Evolutionary conservation across 73 alveolate species (phyloP).

Genomic region (Tetrahymena borealis): DNA sequence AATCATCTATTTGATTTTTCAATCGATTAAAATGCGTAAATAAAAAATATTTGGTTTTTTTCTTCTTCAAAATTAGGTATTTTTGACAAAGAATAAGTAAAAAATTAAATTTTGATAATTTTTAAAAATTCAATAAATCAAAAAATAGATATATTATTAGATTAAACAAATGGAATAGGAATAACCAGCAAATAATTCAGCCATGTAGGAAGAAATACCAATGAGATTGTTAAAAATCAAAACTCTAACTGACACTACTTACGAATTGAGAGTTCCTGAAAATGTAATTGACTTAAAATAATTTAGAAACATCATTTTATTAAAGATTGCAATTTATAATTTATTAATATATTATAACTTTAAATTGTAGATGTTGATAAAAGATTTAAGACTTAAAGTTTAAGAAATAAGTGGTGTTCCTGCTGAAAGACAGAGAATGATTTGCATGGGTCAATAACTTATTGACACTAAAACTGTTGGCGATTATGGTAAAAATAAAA

Average conservation of each 20-base stretch:
- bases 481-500: neutral
- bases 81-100: too few species aligned
- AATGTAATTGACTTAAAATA: neutral
- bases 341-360: too few species aligned
- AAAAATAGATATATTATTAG: neutral
- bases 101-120: too few species aligned
- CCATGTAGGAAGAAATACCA: neutral
- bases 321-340: neutral
- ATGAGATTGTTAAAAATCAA: neutral
- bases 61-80: too few species aligned
- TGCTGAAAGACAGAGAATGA: neutral
- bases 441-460: neutral
- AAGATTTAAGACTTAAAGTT: neutral
- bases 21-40: too few species aligned
- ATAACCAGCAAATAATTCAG: neutral
- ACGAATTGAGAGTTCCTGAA: neutral
- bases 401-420: neutral
- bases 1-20: neutral
- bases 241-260: neutral
- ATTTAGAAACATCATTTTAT: neutral
- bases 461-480: neutral
- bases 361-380: neutral
- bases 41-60: too few species aligned
- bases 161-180: neutral
- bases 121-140: too few species aligned